Conservation (phyloP, 2,329 filamentous ascomycete genomes). For the Fusarium sp. region DNA sequence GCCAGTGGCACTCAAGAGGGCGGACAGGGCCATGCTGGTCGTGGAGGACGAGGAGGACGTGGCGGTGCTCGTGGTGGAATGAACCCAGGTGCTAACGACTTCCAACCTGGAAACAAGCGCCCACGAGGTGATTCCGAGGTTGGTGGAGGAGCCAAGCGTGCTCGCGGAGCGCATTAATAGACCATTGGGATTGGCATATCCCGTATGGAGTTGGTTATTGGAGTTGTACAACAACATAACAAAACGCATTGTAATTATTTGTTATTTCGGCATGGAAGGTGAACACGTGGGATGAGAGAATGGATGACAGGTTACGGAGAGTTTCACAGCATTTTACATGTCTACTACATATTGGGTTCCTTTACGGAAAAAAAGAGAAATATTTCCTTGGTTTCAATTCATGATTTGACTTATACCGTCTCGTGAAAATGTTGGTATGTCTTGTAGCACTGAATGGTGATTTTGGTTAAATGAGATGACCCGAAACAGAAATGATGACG, state of each 20-base stretch:
- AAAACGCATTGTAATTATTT: conserved; percentile 40
- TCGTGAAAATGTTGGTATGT: background rate
- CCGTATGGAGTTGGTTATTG: conserved; percentile 8
- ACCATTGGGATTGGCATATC: background rate
- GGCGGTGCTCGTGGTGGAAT: conserved; percentile 58
- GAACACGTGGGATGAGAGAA: conserved; percentile 26
- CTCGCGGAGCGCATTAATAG: conserved; percentile 54
- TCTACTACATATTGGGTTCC: conserved; percentile 37
- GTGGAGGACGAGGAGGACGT: conserved; percentile 56
- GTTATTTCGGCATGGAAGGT: conserved; percentile 28
- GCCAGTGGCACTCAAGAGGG: conserved; percentile 52
- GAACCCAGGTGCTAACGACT: conserved; percentile 65
- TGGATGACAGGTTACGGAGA: conserved; percentile 21
- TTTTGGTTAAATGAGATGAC: background rate
- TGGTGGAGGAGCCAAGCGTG: conserved; percentile 57
- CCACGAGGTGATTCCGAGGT: conserved; percentile 64
- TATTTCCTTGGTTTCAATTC: conserved; percentile 32
- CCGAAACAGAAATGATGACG: background rate
- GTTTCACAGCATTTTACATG: conserved; percentile 35
- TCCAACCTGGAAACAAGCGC: conserved; percentile 68
- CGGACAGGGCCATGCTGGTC: conserved; percentile 46
- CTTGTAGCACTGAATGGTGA: background rate
- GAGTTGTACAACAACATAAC: conserved; percentile 42
- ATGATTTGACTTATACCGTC: background rate
- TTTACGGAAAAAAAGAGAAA: conserved; percentile 41